A percentile compares a stretch with the other conserved stretches of the same genome.
Evolutionary conservation across 805 yeast species (phyloP).

Genomic region (Saturnispora bothae): DNA sequence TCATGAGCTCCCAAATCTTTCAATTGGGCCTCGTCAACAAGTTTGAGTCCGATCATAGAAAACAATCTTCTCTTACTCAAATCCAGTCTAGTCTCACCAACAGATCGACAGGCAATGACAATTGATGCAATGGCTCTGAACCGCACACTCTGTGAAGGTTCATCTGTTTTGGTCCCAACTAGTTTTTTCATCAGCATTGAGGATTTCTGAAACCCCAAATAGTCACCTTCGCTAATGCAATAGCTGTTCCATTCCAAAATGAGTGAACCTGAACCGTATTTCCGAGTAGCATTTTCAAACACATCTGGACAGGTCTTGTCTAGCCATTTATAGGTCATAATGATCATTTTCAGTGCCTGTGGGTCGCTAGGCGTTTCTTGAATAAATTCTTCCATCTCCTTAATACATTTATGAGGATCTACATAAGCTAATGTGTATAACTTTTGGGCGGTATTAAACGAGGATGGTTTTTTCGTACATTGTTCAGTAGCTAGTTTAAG

Average conservation of each 20-base stretch:
- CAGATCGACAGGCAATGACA: conserved; percentile 30
- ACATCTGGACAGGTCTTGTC: conserved; percentile 32
- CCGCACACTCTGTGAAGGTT: conserved; percentile 28
- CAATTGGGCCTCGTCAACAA: conserved; percentile 29
- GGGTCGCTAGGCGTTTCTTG: conserved; percentile 43
- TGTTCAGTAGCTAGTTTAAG: conserved; percentile 37
- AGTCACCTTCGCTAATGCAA: conserved; percentile 37
- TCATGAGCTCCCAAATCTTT: conserved; percentile 52
- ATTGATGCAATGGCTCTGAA: conserved; percentile 50
- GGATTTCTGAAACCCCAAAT: conserved; percentile 43
- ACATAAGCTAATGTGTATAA: conserved; percentile 29
- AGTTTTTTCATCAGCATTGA: conserved; percentile 34
- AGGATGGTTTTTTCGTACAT: conserved; percentile 45
- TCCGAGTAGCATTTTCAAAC: conserved; percentile 49
- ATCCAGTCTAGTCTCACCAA: conserved; percentile 25
- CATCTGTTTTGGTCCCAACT: conserved; percentile 6
- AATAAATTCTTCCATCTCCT: conserved; percentile 22
- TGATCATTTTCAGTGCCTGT: conserved; percentile 38
- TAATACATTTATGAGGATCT: conserved; percentile 25
- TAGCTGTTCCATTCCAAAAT: conserved; percentile 48
- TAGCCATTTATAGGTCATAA: conserved; percentile 31
- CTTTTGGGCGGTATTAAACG: conserved; percentile 41
- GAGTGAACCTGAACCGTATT: conserved; percentile 40
- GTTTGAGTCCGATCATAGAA: conserved; percentile 50
- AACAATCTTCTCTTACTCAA: conserved; percentile 41